Evolutionary conservation across 345 rosid species (phyloP), one percentile per base, ranked within the genome.

Genomic region (Eucalyptus pauciflora): DNA sequence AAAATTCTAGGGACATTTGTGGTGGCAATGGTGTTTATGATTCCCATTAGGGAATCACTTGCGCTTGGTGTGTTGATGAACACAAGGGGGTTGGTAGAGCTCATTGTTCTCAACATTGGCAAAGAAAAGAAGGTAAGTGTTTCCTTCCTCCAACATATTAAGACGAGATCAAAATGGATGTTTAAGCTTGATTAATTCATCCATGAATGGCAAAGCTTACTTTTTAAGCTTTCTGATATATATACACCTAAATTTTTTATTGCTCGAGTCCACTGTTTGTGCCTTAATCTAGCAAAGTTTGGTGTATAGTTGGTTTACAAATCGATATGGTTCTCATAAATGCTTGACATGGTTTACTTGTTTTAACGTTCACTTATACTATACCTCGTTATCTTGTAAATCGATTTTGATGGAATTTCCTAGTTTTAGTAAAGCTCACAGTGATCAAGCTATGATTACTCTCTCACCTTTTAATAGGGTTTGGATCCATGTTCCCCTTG

Each of bases 41-140:
- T 97, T 33, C 96, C 99, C 50, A 94, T 87, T 54, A 95, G 96
- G 89, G 99, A 97, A 50, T 93, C 98, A 17, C 18, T 95, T 87
- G 83, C 95, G 10, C 96, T 97, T 10, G 99, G 99, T 5, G 88
- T 96, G 79, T 91, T 97, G 93, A 97, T 96, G 98, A 97, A 97
- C 45, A 96, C 99, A 2, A 97, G 96, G 90, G 99, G 99, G 31
- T 91, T 97, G 90, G 98, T 97, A 45, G 99, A 97, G 89, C 98
- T 97, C 91, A 96, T 97, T 85, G 98, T 97, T 50, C 99, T 97
- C 91, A 96, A 96, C 89, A 96, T 97, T 50, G 99, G 99, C 93
- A 95, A 93, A 91, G 99, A 96, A 89, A 95, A 94, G 89, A 94
- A 96, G 96, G 99, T 97, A 3, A 76, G 85, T 76, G 48, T 76